phyloP scores from a whole-genome alignment of 306 rosid species.

The Erythrophleum fordii region DNA sequence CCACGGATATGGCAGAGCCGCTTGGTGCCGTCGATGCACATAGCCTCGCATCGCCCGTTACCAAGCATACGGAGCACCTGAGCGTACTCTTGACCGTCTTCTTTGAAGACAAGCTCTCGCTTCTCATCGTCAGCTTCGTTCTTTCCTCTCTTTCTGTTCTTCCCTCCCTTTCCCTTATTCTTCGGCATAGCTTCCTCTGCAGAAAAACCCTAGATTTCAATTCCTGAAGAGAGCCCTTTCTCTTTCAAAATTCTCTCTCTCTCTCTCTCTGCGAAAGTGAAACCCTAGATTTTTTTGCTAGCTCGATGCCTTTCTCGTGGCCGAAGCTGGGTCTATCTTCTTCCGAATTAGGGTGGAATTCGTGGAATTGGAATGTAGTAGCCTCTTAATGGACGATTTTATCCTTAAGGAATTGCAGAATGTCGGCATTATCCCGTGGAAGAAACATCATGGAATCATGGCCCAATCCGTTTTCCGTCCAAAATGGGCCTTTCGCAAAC shows the following conservation, averaged over 20 bases:
- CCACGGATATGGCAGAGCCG: constrained; percentile 57
- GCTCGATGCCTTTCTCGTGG: background rate
- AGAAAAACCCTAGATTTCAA: constrained; percentile 6
- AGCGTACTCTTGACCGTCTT: constrained; percentile 51
- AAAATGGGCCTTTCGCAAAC: too few relatives aligned
- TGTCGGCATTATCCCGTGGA: background rate
- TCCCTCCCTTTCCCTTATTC: constrained; percentile 65
- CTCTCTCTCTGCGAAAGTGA: background rate
- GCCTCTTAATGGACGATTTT: background rate
- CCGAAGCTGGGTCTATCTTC: background rate
- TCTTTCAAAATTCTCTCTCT: background rate
- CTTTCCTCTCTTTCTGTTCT: constrained; percentile 64
- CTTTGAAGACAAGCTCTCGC: constrained; percentile 55
- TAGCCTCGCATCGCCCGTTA: constrained; percentile 50
- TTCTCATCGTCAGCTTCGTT: constrained; percentile 63
- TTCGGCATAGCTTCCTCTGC: constrained; percentile 47
- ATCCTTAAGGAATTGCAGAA: background rate
- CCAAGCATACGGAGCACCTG: constrained; percentile 51
- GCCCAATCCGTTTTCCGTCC: background rate
- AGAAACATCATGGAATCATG: background rate
- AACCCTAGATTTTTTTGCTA: constrained; percentile 28
- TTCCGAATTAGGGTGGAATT: background rate
- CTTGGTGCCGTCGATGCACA: constrained; percentile 54
- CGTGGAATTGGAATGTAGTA: background rate
- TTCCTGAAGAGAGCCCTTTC: background rate